Evolutionary conservation across 2,329 filamentous ascomycete genomes (phyloP).

Genomic region (Ophiostoma ips): DNA sequence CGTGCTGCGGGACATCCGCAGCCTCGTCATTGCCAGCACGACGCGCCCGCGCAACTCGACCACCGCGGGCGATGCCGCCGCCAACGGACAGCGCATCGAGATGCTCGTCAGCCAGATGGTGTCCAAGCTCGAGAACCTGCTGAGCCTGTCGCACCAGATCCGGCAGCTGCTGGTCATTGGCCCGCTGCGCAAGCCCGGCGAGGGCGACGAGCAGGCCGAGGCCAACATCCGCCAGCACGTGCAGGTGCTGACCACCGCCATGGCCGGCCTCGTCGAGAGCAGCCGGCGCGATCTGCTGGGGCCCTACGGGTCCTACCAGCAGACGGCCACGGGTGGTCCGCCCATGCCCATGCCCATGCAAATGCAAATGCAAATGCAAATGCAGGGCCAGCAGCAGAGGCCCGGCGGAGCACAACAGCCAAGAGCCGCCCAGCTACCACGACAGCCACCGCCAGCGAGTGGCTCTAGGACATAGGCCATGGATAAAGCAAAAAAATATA

Average conservation of each 20-base stretch:
- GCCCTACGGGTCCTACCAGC: conserved; percentile 16
- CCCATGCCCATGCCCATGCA: background rate
- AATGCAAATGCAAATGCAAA: background rate
- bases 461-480: background rate
- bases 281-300: conserved; percentile 15
- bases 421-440: background rate
- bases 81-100: conserved; percentile 27
- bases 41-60: conserved; percentile 21
- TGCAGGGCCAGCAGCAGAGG: background rate
- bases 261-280: conserved; percentile 20
- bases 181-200: conserved; percentile 28
- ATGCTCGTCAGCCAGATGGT: conserved; percentile 25
- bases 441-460: background rate
- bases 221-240: conserved; percentile 24
- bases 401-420: background rate
- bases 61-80: conserved; percentile 24
- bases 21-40: conserved; percentile 26
- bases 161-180: conserved; percentile 37
- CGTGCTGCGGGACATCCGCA: conserved; percentile 30
- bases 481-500: background rate
- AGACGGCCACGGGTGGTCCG: conserved; percentile 5
- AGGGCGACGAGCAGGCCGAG: conserved; percentile 26
- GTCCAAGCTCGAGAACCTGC: conserved; percentile 29
- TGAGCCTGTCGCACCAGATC: conserved; percentile 32
- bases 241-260: conserved; percentile 21